Percentiles rank a stretch among this genome's conserved stretches.
Conservation (phyloP, 2,329 filamentous ascomycete species). For the Colletotrichum chrysophilum region DNA sequence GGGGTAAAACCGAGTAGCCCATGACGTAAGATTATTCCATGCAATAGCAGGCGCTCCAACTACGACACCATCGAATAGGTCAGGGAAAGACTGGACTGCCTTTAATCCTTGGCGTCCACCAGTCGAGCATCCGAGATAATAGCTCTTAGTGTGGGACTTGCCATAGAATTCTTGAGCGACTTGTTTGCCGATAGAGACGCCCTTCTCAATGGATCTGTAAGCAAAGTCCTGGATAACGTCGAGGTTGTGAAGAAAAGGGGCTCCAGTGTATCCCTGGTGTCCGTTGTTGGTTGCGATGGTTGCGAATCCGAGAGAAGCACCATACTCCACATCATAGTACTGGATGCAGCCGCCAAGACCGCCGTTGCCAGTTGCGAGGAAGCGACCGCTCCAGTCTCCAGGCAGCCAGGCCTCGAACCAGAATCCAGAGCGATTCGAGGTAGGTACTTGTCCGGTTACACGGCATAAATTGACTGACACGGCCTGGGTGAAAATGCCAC, state of each 20-base stretch:
- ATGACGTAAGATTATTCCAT: constrained; percentile 41
- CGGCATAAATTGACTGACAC: constrained; percentile 32
- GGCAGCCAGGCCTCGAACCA: constrained; percentile 53
- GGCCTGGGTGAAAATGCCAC: constrained; percentile 27
- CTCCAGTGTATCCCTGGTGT: constrained; percentile 46
- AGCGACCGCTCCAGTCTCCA: constrained; percentile 47
- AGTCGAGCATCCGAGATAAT: constrained; percentile 57
- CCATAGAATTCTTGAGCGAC: constrained; percentile 53
- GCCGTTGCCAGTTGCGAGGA: constrained; percentile 53
- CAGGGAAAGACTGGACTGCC: constrained; percentile 49
- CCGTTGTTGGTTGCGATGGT: constrained; percentile 54
- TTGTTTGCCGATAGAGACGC: constrained; percentile 44
- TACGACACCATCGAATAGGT: constrained; percentile 53
- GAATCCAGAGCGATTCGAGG: constrained; percentile 47
- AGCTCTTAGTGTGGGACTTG: constrained; percentile 37
- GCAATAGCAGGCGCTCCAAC: constrained; percentile 44
- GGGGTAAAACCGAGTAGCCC: constrained; percentile 31
- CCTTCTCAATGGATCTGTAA: constrained; percentile 34
- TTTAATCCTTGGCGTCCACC: constrained; percentile 57
- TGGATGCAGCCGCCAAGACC: constrained; percentile 52
- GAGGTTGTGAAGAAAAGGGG: constrained; percentile 37
- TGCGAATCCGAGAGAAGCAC: constrained; percentile 45
- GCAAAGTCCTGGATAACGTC: constrained; percentile 42
- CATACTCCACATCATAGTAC: constrained; percentile 48
- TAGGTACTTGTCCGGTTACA: constrained; percentile 31